A percentile compares a stretch with the other conserved stretches of the same genome.
Evolutionary conservation across 225 moss, liverwort and hornwort genomes (phyloP).

Genomic region (Asterella californica): DNA sequence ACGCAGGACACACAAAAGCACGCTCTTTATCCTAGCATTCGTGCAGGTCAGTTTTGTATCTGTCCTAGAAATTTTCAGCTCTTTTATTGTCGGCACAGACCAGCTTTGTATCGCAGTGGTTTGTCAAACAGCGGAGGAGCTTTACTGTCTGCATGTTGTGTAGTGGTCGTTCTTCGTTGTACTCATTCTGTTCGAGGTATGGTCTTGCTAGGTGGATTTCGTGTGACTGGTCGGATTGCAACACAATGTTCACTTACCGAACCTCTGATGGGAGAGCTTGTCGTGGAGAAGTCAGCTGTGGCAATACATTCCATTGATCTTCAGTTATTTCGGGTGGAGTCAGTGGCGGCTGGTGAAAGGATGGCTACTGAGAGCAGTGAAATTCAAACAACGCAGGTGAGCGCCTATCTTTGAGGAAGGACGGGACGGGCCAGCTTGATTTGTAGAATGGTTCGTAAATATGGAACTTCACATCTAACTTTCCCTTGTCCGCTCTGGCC

Average conservation of each 20-base stretch:
- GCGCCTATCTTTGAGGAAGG: background rate
- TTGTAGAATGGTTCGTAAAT: background rate
- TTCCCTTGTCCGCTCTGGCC: constrained; percentile 3
- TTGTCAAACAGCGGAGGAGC: too few species aligned
- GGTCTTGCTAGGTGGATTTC: constrained; percentile 72
- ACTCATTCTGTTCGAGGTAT: background rate
- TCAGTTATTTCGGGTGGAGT: constrained; percentile 92
- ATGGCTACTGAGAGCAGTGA: constrained; percentile 97
- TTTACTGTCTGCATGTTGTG: too few species aligned
- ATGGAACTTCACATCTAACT: background rate
- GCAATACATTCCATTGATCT: constrained; percentile 83
- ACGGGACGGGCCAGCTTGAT: background rate
- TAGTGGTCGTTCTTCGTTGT: background rate
- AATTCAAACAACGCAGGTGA: constrained; percentile 89
- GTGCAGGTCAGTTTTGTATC: constrained; percentile 50
- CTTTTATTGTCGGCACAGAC: too few species aligned
- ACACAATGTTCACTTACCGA: constrained; percentile 84
- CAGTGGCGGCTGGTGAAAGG: constrained; percentile 78
- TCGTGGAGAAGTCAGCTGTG: constrained; percentile 79
- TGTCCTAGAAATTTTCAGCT: background rate
- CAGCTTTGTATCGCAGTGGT: too few species aligned
- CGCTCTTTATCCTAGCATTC: constrained; percentile 69
- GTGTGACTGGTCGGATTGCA: constrained; percentile 75
- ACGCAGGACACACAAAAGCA: constrained; percentile 98
- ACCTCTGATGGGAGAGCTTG: constrained; percentile 79